Evolutionary conservation across 2,329 filamentous ascomycete genomes (phyloP), one percentile per base, ranked within the genome.

Genomic region (Tricladium varicosporioides): DNA sequence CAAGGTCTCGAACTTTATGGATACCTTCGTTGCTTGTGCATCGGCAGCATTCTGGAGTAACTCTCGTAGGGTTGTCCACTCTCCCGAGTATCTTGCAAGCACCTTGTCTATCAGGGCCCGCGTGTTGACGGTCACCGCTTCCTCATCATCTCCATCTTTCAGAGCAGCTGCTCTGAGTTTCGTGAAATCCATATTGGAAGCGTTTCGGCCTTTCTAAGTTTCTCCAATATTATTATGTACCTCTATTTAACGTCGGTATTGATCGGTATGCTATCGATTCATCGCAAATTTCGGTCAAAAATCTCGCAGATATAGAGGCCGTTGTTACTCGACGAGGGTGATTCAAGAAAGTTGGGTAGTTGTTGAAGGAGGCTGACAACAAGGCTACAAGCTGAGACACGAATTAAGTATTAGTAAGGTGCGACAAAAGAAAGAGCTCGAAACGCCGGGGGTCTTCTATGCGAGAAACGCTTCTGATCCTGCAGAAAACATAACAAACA

Each of bases 1-100:
- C 14, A 90, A 74, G 1, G 93, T 96, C 72, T 99, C 93, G 78
- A 94, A 96, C 67, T 89, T 92, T 70, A 99, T 91, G 47, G 85
- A 89, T 65, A 97, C 93, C 55, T 86, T 92, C 14, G 87, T 89
- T 48, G 94, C 94, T 69, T 92, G 90, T 18, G 94, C 94, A 76
- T 99, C 94, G 62, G 94, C 93, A n/a, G 94, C 94, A 71, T 99
- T 99, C 70, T 99, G 94, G 46, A 99, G 92, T 60, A 99, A 85
- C 72, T 99, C 94, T 78, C 94, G 85, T 15, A 99, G 76, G 8
- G 83, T 89, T 5, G 85, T 92, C 87, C 93, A 97, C 78, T 99
- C 95, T 67, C 94, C 93, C 2, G 92, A 96, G 72, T 99, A 99
- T 69, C 94, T 83, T 9, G 94, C 94, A 50, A 99, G 82, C 10